phyloP scores from a whole-genome alignment of 2,329 filamentous ascomycete genomes.

The Phyllosticta paracitricarpa region DNA sequence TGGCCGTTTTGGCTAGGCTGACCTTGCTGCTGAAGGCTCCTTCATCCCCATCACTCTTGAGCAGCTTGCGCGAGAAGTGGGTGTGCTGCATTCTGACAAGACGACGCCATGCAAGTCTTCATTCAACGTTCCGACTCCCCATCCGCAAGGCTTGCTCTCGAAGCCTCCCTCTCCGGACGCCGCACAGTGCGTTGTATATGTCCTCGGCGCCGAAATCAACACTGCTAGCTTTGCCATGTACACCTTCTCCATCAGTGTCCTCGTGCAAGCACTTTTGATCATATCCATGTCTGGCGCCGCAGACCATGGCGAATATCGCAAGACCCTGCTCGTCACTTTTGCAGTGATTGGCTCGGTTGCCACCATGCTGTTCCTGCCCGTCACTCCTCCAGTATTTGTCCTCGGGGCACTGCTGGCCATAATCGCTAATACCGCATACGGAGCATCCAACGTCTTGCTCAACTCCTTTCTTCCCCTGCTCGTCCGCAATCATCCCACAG shows the following conservation, averaged over 20 bases:
- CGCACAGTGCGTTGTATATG: conserved; percentile 67
- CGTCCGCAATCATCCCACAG: conserved; percentile 70
- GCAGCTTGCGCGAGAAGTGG: conserved; percentile 84
- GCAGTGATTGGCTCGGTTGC: conserved; percentile 69
- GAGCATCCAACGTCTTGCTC: conserved; percentile 85
- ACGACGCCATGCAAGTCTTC: conserved; percentile 58
- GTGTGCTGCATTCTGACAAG: conserved; percentile 71
- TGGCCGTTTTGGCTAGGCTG: background rate
- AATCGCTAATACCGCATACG: conserved; percentile 86
- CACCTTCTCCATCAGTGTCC: conserved; percentile 85
- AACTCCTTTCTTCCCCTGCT: conserved; percentile 92
- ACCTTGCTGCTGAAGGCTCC: conserved; percentile 46
- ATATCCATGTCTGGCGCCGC: conserved; percentile 95
- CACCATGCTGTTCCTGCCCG: conserved; percentile 80
- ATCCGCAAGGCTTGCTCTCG: conserved; percentile 13
- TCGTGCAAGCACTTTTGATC: conserved; percentile 80
- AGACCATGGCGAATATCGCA: conserved; percentile 82
- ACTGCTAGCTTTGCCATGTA: conserved; percentile 98
- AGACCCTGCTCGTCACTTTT: conserved; percentile 77
- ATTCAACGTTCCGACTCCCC: conserved; percentile 15
- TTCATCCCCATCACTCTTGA: conserved; percentile 96
- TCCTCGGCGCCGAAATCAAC: conserved; percentile 81
- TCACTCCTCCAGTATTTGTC: conserved; percentile 66
- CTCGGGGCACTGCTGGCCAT: conserved; percentile 78
- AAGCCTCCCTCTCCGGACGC: conserved; percentile 15